Percentiles rank a stretch among this genome's conserved stretches.
phyloP scores from a whole-genome alignment of 257 asterid genomes.

The Pogostemon cablin region DNA sequence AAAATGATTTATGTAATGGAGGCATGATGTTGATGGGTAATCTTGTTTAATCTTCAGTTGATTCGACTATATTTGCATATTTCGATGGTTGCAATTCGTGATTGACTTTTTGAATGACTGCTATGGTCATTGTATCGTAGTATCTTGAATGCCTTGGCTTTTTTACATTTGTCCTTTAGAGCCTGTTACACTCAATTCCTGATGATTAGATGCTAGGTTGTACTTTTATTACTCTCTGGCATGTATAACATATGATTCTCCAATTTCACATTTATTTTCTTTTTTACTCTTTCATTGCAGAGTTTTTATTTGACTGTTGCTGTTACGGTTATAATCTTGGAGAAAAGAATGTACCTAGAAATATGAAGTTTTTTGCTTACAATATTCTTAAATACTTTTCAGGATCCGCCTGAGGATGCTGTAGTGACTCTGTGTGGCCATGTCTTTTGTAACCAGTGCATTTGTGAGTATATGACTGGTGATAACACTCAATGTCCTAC shows the following conservation, averaged over 20 bases:
- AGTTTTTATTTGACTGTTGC: neutral
- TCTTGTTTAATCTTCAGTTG: neutral
- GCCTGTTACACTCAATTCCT: neutral
- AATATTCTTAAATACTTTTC: constrained; percentile 30
- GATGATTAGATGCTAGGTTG: neutral
- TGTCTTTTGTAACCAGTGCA: constrained; percentile 93
- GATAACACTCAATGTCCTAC: constrained; percentile 80
- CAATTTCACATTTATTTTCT: neutral
- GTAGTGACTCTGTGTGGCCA: constrained; percentile 89
- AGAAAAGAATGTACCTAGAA: neutral
- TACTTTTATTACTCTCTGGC: constrained; percentile 6
- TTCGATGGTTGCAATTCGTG: neutral
- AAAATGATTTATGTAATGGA: neutral
- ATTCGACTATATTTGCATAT: neutral
- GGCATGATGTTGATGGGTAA: neutral
- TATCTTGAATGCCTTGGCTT: neutral
- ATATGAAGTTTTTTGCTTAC: constrained; percentile 18
- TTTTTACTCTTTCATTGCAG: neutral
- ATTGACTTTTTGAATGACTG: neutral
- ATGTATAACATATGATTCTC: neutral
- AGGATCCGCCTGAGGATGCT: constrained; percentile 99
- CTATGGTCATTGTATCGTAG: neutral
- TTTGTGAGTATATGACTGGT: constrained; percentile 77
- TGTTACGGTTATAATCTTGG: constrained; percentile 5
- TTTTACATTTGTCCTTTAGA: neutral